A percentile compares a stretch with the other conserved stretches of the same genome.
These are phyloP conservation scores for Nectriaceae sp. DNA, from an alignment of 2,329 filamentous ascomycete genomes.

Conservation along the genomic window DNA sequence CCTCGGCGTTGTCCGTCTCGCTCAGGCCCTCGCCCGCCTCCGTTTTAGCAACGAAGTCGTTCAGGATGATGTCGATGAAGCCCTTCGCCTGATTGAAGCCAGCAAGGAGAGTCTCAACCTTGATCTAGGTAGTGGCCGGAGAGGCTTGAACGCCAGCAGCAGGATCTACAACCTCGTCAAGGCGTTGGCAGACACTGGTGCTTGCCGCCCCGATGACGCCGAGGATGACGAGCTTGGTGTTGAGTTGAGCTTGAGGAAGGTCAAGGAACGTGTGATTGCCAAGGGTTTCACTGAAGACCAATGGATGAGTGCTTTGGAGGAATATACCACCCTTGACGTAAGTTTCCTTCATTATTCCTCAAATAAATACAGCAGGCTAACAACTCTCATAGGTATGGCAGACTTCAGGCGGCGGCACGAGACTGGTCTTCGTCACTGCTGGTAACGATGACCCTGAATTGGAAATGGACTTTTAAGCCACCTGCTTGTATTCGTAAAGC, in stretches of 20 bases:
- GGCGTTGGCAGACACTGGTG: conserved; percentile 81
- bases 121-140: conserved; percentile 60
- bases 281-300: conserved; percentile 98
- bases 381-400: conserved; percentile 67
- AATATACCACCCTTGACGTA: conserved; percentile 87
- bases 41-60: conserved; percentile 85
- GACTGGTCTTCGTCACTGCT: conserved; percentile 70
- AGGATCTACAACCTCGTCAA: conserved; percentile 96
- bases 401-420: conserved; percentile 69
- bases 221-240: conserved; percentile 55
- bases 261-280: conserved; percentile 87
- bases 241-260: conserved; percentile 84
- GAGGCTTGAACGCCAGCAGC: conserved; percentile 78
- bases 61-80: conserved; percentile 94
- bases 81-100: conserved; percentile 85
- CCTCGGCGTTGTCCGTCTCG: conserved; percentile 87
- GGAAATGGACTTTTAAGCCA: conserved; percentile 44
- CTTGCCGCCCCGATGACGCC: conserved; percentile 72
- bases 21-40: conserved; percentile 89
- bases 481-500: conserved; percentile 17
- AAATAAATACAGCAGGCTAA: conserved; percentile 37
- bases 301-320: conserved; percentile 81
- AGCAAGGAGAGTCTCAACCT: conserved; percentile 88
- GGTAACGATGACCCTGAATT: conserved; percentile 51
- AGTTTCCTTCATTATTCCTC: conserved; percentile 47